Conservation (phyloP, 2,329 filamentous ascomycete species). For the Phoma sp. region DNA sequence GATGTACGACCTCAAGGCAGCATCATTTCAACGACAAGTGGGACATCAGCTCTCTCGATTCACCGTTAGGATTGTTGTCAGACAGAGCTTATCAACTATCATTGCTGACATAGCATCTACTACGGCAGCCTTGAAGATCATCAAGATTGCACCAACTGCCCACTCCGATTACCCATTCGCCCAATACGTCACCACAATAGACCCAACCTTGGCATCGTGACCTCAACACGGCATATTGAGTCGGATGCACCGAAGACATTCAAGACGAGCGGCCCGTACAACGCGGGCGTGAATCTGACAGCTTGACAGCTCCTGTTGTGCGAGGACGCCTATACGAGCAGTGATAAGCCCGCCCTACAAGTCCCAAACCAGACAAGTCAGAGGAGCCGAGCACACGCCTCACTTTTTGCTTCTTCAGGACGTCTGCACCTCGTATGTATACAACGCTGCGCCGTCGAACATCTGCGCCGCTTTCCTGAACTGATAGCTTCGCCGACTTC, state of each 20-base stretch:
- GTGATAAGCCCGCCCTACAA: not conserved
- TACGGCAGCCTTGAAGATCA: not conserved
- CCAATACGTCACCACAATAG: not conserved
- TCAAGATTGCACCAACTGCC: not conserved
- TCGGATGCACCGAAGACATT: constrained; percentile 21
- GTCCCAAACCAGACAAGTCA: not conserved
- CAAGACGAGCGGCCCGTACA: constrained; percentile 2
- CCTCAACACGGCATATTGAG: constrained; percentile 7
- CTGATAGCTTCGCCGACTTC: not conserved
- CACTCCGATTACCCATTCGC: not conserved
- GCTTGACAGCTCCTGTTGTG: constrained; percentile 34
- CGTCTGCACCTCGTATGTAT: not conserved
- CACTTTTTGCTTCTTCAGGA: not conserved
- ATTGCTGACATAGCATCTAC: not conserved
- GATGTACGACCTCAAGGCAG: not conserved
- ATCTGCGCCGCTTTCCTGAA: not conserved
- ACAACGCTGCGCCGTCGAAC: not conserved
- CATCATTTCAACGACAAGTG: not conserved
- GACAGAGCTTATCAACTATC: not conserved
- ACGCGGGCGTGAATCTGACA: constrained; percentile 25
- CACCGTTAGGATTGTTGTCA: not conserved
- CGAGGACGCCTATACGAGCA: constrained; percentile 16
- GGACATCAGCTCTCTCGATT: not conserved
- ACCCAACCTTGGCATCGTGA: constrained; percentile 4
- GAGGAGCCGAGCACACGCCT: not conserved